These are phyloP conservation scores for Diaporthe eres DNA, from an alignment of 2,329 filamentous ascomycete genomes.

Conservation along the genomic window DNA sequence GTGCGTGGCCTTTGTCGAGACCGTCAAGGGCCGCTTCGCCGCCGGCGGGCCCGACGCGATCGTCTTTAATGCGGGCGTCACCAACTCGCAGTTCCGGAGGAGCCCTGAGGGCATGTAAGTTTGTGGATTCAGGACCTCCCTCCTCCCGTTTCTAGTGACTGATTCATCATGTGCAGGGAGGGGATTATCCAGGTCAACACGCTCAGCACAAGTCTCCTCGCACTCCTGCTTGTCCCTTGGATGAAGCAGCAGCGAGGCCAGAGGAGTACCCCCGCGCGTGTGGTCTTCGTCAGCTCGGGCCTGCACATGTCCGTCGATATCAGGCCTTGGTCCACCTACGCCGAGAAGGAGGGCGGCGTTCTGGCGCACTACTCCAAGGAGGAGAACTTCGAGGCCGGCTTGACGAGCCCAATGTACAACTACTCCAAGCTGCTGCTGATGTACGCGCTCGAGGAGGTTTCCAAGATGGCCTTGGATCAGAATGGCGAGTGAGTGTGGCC, in stretches of 20 bases:
- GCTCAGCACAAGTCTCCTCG: conserved; percentile 68
- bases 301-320: conserved; percentile 44
- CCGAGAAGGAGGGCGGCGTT: conserved; percentile 42
- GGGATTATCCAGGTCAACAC: conserved; percentile 71
- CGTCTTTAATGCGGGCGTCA: conserved; percentile 48
- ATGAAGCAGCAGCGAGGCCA: conserved; percentile 50
- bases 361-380: conserved; percentile 46
- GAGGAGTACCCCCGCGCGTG: conserved; percentile 45
- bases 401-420: conserved; percentile 45
- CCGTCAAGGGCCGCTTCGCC: conserved; percentile 44
- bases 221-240: conserved; percentile 64
- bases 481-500: conserved; percentile 44
- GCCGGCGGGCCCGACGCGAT: conserved; percentile 47
- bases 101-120: conserved; percentile 49
- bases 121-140: too few relatives aligned
- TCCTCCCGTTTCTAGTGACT: neutral
- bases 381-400: conserved; percentile 46
- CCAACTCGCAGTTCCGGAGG: conserved; percentile 43
- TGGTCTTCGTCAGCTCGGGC: conserved; percentile 46
- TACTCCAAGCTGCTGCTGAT: conserved; percentile 47
- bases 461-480: conserved; percentile 43
- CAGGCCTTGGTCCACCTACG: conserved; percentile 43
- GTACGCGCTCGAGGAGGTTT: conserved; percentile 46
- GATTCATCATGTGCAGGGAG: conserved; percentile 53
- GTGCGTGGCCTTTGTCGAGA: conserved; percentile 45